phyloP scores from a whole-genome alignment of 257 asterid genomes.

The Cordia subcordata region DNA sequence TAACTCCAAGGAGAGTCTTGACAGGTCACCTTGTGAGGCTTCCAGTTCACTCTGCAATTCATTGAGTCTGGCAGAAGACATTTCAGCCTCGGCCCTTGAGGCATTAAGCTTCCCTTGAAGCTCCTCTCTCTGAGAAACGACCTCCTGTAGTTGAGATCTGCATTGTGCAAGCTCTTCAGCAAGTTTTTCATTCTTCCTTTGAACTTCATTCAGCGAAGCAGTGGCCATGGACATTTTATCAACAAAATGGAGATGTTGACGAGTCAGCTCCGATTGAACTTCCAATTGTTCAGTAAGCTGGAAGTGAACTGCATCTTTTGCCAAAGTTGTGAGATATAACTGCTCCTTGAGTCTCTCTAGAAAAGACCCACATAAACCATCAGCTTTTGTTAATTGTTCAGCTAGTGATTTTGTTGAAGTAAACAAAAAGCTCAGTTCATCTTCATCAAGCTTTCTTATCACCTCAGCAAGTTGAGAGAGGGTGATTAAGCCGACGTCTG shows the following conservation, averaged over 20 bases:
- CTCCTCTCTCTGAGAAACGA: conserved; percentile 42
- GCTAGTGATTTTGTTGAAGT: conserved; percentile 37
- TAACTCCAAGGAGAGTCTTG: conserved; percentile 58
- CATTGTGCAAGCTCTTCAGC: conserved; percentile 48
- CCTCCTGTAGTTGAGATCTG: conserved; percentile 49
- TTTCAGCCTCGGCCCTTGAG: conserved; percentile 59
- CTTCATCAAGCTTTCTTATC: conserved; percentile 56
- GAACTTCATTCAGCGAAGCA: conserved; percentile 47
- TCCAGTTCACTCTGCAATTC: conserved; percentile 63
- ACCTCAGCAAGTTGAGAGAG: conserved; percentile 75
- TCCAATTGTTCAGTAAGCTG: conserved; percentile 55
- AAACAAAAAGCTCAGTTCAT: conserved; percentile 55
- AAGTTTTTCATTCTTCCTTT: conserved; percentile 46
- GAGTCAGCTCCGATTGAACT: conserved; percentile 20
- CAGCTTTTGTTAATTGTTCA: conserved; percentile 22
- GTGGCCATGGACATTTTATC: conserved; percentile 40
- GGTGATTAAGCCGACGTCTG: conserved; percentile 54
- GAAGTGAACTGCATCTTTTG: conserved; percentile 53
- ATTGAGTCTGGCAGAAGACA: conserved; percentile 41
- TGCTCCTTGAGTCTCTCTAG: conserved; percentile 75
- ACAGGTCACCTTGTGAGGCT: conserved; percentile 49
- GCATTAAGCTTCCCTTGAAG: conserved; percentile 51
- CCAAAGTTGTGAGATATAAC: conserved; percentile 59
- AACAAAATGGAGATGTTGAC: conserved; percentile 36
- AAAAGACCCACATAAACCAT: conserved; percentile 17